Percentiles rank a stretch among this genome's conserved stretches.
These are phyloP conservation scores for Cladosporium velox DNA, from an alignment of 2,329 filamentous ascomycete species.

Conservation along the genomic window DNA sequence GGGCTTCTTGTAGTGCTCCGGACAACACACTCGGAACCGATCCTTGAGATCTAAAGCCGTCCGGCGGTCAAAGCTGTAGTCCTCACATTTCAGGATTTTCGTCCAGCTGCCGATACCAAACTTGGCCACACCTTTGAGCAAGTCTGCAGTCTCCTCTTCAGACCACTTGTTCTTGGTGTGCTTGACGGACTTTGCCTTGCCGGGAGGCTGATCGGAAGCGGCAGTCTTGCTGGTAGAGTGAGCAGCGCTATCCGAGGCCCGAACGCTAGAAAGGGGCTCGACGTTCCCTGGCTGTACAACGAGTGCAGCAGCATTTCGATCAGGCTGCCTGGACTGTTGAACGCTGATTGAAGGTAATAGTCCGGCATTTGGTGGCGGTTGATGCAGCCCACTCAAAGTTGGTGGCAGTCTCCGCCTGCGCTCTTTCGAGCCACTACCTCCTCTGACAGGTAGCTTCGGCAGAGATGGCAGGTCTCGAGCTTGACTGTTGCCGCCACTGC, in stretches of 20 bases:
- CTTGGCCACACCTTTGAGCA: conserved; percentile 60
- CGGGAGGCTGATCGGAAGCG: background rate
- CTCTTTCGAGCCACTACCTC: conserved; percentile 32
- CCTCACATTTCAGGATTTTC: conserved; percentile 58
- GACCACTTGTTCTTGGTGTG: conserved; percentile 57
- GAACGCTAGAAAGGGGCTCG: background rate
- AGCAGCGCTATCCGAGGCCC: background rate
- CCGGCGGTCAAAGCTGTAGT: conserved; percentile 59
- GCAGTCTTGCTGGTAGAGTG: too few species aligned
- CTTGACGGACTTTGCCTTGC: conserved; percentile 12
- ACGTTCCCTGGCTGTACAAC: background rate
- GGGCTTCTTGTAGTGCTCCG: conserved; percentile 28
- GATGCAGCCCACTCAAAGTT: conserved; percentile 61
- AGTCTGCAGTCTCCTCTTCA: conserved; percentile 60
- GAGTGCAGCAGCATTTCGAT: background rate
- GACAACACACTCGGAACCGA: conserved; percentile 43
- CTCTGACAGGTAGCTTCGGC: conserved; percentile 41
- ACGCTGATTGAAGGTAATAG: conserved; percentile 62
- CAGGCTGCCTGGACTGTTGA: conserved; percentile 24
- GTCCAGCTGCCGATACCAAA: conserved; percentile 68
- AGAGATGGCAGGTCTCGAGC: conserved; percentile 26
- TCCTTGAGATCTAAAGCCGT: conserved; percentile 67
- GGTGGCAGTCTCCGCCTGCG: conserved; percentile 49
- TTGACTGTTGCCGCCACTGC: conserved; percentile 22
- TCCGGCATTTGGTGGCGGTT: conserved; percentile 63